Evolutionary conservation across 495 filamentous ascomycete species (phyloP), one percentile per base, ranked within the genome.

Genomic region (Thozetella sp.): DNA sequence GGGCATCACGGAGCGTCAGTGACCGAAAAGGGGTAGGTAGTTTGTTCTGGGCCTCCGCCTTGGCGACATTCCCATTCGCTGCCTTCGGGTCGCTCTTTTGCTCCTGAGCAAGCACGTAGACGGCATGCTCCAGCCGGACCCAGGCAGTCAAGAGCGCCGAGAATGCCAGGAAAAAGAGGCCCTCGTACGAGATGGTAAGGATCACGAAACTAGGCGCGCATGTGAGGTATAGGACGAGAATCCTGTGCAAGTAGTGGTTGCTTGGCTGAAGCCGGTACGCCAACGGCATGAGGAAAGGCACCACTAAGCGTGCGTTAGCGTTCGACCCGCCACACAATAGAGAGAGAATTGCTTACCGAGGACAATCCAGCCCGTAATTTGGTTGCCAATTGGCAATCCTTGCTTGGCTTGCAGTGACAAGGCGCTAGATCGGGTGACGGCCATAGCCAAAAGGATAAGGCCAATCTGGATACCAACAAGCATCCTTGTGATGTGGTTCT

Each of bases 131-230:
- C 0, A 98, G 79, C 22, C 87, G 86, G 22, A 97, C 92, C 96
- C 96, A 99, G 60, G 87, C 89, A 58, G 96, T 80, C 11, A 99
- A 80, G 22, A 89, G 88, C 48, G 89, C 78, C 67, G 87, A 93
- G 74, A 97, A 98, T 20, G 88, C 87, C 62, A 97, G 83, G 78
- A 97, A 98, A 76, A 99, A 99, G 2, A 99, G 80, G 0, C 96
- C 95, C 72, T 99, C 96, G 80, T 97, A 99, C 19, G 93, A 96
- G 71, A 97, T 98, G 23, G 93, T 97, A 59, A 99, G 89, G 64
- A 98, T 90, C 69, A 99, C 90, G 70, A 99, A 99, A 12, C 88
- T 88, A 0, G 96, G 96, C 0, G 93, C 88, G 68, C 96, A 98
- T 13, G 93, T 91, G 45, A 99, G 82, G 80, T 98, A 99, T 40